phyloP scores from a whole-genome alignment of 441 rosid genomes.

The Syzygium malaccense region DNA sequence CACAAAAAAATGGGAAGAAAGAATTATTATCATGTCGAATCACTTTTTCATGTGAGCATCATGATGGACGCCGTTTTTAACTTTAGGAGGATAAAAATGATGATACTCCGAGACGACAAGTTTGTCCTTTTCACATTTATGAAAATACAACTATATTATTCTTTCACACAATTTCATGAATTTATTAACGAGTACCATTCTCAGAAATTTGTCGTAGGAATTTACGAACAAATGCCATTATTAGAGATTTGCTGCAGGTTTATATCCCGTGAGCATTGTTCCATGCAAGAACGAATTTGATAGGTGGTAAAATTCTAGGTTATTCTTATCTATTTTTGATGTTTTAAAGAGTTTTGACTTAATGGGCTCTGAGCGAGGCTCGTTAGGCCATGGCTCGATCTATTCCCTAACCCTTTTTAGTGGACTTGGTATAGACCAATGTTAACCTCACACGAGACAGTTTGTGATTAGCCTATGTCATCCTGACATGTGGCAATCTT shows the following conservation, averaged over 20 bases:
- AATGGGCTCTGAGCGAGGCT: fast-evolving
- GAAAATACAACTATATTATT: neutral
- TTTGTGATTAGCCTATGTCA: neutral
- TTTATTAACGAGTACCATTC: neutral
- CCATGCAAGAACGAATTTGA: neutral
- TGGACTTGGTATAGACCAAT: neutral
- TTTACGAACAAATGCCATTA: neutral
- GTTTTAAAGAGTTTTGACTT: neutral
- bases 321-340: fast-evolving
- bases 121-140: neutral
- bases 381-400: neutral
- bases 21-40: neutral
- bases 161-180: neutral
- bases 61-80: neutral
- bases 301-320: neutral
- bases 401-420: neutral
- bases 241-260: neutral
- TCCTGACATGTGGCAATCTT: neutral
- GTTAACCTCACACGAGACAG: neutral
- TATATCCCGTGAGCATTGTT: neutral
- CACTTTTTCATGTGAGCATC: neutral
- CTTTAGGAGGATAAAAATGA: neutral
- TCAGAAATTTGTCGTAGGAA: neutral
- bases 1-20: neutral
- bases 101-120: neutral